These are phyloP conservation scores for Debaryomyces tyrocola DNA, from an alignment of 805 yeast species.

Conservation along the genomic window DNA sequence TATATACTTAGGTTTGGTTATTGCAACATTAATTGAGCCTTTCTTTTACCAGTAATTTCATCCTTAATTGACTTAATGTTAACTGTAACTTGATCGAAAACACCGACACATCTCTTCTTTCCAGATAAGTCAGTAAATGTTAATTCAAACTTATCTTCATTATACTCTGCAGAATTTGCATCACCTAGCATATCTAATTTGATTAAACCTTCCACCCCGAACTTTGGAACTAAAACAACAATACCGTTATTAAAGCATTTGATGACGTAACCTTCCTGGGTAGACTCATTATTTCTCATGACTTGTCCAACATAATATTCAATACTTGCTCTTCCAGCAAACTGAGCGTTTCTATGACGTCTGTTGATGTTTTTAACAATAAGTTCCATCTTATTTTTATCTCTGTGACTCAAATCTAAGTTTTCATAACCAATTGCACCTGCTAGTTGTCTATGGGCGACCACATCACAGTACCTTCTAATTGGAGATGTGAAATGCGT, in stretches of 20 bases:
- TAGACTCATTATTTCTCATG: conserved; percentile 77
- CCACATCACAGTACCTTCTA: conserved; percentile 96
- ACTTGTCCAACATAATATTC: conserved; percentile 99
- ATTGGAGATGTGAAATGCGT: conserved; percentile 99
- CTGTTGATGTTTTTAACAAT: conserved; percentile 87
- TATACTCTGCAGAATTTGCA: conserved; percentile 59
- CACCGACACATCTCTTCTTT: conserved; percentile 50
- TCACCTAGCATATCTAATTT: conserved; percentile 76
- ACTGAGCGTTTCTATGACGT: conserved; percentile 96
- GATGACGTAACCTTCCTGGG: conserved; percentile 87
- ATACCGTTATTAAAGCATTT: conserved; percentile 93
- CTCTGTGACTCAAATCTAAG: conserved; percentile 77
- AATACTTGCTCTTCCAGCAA: conserved; percentile 97
- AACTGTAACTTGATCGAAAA: conserved; percentile 85
- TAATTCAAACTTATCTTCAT: conserved; percentile 76
- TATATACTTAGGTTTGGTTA: conserved; percentile 16
- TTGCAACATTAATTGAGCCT: conserved; percentile 70
- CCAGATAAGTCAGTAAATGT: conserved; percentile 53
- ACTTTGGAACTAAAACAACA: conserved; percentile 91
- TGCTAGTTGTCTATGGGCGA: conserved; percentile 95
- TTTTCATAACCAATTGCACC: conserved; percentile 97
- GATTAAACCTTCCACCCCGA: conserved; percentile 93
- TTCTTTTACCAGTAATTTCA: conserved; percentile 88
- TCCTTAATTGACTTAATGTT: conserved; percentile 80
- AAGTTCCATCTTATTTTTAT: conserved; percentile 84